These are phyloP conservation scores for Ophiocordyceps camponoti-rufipedis DNA, from an alignment of 2,329 filamentous ascomycete genomes.

Conservation along the genomic window DNA sequence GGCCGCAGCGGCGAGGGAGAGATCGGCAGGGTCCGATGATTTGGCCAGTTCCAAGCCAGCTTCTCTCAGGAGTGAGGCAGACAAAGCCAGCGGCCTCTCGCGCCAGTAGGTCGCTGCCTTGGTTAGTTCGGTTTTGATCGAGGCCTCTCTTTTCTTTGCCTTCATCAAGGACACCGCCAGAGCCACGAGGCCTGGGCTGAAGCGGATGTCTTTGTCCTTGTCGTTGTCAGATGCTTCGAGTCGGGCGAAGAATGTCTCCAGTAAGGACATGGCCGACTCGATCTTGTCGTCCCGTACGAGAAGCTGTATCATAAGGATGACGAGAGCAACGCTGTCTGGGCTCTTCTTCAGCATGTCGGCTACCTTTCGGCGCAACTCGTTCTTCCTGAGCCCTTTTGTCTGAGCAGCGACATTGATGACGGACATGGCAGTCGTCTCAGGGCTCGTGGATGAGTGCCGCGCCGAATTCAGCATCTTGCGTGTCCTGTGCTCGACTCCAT, in stretches of 20 bases:
- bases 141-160: slow-evolving; percentile 51
- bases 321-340: slow-evolving; percentile 62
- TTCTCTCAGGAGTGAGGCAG: slow-evolving; percentile 55
- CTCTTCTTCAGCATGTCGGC: slow-evolving; percentile 52
- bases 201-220: slow-evolving; percentile 51
- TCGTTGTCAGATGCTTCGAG: slow-evolving; percentile 43
- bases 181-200: slow-evolving; percentile 70
- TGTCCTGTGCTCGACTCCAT: slow-evolving; percentile 36
- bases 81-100: slow-evolving; percentile 24
- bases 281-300: slow-evolving; percentile 56
- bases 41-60: slow-evolving; percentile 70
- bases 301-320: slow-evolving; percentile 65
- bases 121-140: slow-evolving; percentile 55
- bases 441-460: slow-evolving; percentile 10
- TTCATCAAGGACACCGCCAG: slow-evolving; percentile 65
- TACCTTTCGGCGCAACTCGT: slow-evolving; percentile 51
- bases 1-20: slow-evolving; percentile 54
- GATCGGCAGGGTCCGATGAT: slow-evolving; percentile 50
- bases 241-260: slow-evolving; percentile 44
- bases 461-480: slow-evolving; percentile 17
- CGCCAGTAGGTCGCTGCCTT: slow-evolving; percentile 74
- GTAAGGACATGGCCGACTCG: slow-evolving; percentile 52
- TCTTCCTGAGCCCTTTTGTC: slow-evolving; percentile 42
- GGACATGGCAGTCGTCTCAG: slow-evolving; percentile 23
- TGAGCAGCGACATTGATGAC: slow-evolving; percentile 54